Evolutionary conservation across 306 rosid genomes (phyloP), one percentile per base, ranked within the genome.

Genomic region (Boehmeria nivea): DNA sequence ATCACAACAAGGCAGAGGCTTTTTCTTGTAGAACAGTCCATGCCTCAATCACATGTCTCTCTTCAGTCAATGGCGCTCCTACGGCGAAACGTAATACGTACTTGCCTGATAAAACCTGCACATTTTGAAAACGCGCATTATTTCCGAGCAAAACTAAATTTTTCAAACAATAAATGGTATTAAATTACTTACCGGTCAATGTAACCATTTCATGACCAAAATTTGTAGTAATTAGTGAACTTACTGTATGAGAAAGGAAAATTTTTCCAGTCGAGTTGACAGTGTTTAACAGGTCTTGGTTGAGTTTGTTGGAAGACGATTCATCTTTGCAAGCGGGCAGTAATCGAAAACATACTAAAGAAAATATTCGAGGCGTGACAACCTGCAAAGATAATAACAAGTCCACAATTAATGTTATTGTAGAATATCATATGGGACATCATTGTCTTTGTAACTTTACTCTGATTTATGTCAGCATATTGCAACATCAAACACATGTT

Each of bases 1-100:
- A 5, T n/a, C 38, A 33, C 31, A 49, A 48, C 14, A 91, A 72
- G 66, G 76, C 61, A 36, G 89, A 75, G 67, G 98, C 95, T 52
- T 77, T 75, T 6, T 87, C 87, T 75, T 82, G 93, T 66, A 84
- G 61, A 49, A 80, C 61, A 72, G 64, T 70, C 96, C 98, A 91
- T 2, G 96, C 91, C n/a, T 63, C 70, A 49, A 15, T 23, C 54
- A 91, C 79, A 62, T 87, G 99, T 57, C 77, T 78, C 78, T 62
- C 74, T 78, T 87, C 95, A 11, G 96, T 91, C 84, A 91, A 67
- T 40, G 98, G 98, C 51, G 96, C 95, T 72, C 98, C 98, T n/a
- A 91, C 77, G 1, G 87, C 95, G 21, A 87, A 51, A 23, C 95
- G 88, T 26, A 91, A 78, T 54, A 80, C 33, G 78, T 72, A 84